Percentiles rank a stretch among this genome's conserved stretches.
phyloP scores from a whole-genome alignment of 192 early-diverging fungal genomes.

The Bifiguratus adelaidae region DNA sequence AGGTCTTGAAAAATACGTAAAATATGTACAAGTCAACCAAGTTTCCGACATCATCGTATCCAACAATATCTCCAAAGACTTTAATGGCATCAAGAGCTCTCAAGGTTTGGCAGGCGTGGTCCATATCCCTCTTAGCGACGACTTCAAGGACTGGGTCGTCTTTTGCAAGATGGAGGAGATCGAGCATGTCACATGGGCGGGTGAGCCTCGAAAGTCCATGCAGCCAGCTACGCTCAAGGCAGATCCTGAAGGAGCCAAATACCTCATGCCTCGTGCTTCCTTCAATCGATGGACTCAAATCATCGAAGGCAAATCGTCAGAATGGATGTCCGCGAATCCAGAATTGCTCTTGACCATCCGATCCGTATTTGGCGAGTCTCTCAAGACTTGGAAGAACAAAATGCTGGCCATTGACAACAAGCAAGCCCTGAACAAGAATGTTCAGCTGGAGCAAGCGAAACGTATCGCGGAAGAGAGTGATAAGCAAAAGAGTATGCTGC shows the following conservation, averaged over 20 bases:
- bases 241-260: not conserved
- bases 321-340: not conserved
- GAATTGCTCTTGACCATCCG: not conserved
- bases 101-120: not conserved
- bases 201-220: not conserved
- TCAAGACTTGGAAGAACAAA: slow-evolving; percentile 5
- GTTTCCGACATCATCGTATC: not conserved
- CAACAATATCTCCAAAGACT: slow-evolving; percentile 1
- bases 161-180: not conserved
- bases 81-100: slow-evolving; percentile 1
- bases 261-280: not conserved
- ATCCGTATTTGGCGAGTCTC: slow-evolving; percentile 3
- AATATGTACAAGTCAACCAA: not conserved
- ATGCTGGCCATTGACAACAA: not conserved
- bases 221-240: not conserved
- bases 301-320: not conserved
- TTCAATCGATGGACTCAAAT: slow-evolving; percentile 2
- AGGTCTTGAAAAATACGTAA: not conserved
- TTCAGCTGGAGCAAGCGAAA: slow-evolving; percentile 1
- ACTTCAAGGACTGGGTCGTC: not conserved
- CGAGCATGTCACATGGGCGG: slow-evolving; percentile 3
- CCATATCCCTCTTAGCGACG: slow-evolving; percentile 1
- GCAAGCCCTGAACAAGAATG: not conserved
- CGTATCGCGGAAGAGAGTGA: slow-evolving; percentile 4
- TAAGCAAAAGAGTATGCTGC: slow-evolving; percentile 4